Evolutionary conservation across 306 rosid species (phyloP).

Genomic region (Rosa multiflora): DNA sequence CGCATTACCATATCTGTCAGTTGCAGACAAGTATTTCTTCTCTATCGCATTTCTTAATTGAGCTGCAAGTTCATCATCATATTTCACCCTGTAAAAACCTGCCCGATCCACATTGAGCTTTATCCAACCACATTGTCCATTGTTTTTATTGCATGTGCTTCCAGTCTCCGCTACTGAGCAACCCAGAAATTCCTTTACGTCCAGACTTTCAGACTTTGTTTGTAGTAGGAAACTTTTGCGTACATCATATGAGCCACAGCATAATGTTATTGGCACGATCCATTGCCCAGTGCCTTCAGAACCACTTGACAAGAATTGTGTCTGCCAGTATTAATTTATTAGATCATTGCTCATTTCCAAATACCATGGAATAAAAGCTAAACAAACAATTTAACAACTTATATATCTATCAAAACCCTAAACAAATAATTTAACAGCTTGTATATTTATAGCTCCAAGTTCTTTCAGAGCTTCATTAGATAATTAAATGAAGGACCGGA

Average conservation of each 20-base stretch:
- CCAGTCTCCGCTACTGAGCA: constrained; percentile 27
- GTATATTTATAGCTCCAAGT: background rate
- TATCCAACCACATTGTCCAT: constrained; percentile 52
- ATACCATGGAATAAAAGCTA: constrained; percentile 16
- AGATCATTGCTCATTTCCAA: constrained; percentile 5
- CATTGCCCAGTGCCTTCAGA: constrained; percentile 78
- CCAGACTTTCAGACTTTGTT: constrained; percentile 55
- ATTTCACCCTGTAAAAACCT: constrained; percentile 95
- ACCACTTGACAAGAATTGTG: constrained; percentile 84
- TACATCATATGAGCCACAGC: constrained; percentile 69
- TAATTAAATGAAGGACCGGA: constrained; percentile 8
- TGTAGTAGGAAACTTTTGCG: constrained; percentile 70
- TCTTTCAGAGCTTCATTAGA: constrained; percentile 13
- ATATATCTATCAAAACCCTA: background rate
- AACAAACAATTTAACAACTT: background rate
- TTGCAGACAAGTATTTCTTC: constrained; percentile 62
- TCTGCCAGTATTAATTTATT: constrained; percentile 48
- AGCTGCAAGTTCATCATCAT: constrained; percentile 70
- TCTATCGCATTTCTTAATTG: constrained; percentile 73
- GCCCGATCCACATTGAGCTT: constrained; percentile 92
- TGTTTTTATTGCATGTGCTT: constrained; percentile 30
- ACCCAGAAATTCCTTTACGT: constrained; percentile 50
- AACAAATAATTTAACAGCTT: background rate
- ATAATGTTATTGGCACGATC: constrained; percentile 80
- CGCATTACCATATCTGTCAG: constrained; percentile 85